These are phyloP conservation scores for Hanseniaspora pseudoguilliermondii DNA, from an alignment of 805 yeast species.

Conservation along the genomic window DNA sequence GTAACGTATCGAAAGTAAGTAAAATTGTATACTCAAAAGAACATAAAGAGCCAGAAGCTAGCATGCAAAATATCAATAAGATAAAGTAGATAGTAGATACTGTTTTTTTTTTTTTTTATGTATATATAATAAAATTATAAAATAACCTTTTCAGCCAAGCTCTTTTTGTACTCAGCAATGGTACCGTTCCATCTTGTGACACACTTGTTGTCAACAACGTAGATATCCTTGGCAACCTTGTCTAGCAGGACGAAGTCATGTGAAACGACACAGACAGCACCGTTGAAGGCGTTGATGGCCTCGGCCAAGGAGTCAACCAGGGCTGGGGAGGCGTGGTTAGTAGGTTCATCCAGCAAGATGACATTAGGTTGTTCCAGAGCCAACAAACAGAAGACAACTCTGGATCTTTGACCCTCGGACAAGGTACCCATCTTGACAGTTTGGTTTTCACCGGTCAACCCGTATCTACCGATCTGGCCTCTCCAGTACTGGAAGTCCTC, in stretches of 20 bases:
- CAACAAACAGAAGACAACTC: slow-evolving; percentile 92
- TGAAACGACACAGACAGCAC: slow-evolving; percentile 97
- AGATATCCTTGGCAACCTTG: slow-evolving; percentile 94
- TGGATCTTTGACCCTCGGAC: slow-evolving; percentile 98
- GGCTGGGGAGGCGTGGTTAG: slow-evolving; percentile 97
- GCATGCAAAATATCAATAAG: no score
- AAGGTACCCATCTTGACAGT: slow-evolving; percentile 97
- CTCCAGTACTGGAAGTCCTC: slow-evolving; percentile 99
- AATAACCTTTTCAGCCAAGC: slow-evolving; percentile 82
- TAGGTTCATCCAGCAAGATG: slow-evolving; percentile 94
- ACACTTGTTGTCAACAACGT: slow-evolving; percentile 86
- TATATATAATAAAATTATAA: slow-evolving; percentile 26
- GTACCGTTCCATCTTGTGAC: slow-evolving; percentile 95
- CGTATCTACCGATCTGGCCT: slow-evolving; percentile 93
- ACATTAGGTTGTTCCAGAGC: slow-evolving; percentile 94
- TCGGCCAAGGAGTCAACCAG: slow-evolving; percentile 96
- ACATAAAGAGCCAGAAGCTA: no score
- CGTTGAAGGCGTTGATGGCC: slow-evolving; percentile 86
- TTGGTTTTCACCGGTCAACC: slow-evolving; percentile 97
- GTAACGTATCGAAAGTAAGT: no score
- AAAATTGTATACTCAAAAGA: no score
- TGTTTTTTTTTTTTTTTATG: not conserved
- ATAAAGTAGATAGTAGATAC: not conserved
- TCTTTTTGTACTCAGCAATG: slow-evolving; percentile 83
- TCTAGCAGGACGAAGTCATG: slow-evolving; percentile 98